These are phyloP conservation scores for Solanum virginianum DNA, from an alignment of 257 asterid species.

Conservation along the genomic window DNA sequence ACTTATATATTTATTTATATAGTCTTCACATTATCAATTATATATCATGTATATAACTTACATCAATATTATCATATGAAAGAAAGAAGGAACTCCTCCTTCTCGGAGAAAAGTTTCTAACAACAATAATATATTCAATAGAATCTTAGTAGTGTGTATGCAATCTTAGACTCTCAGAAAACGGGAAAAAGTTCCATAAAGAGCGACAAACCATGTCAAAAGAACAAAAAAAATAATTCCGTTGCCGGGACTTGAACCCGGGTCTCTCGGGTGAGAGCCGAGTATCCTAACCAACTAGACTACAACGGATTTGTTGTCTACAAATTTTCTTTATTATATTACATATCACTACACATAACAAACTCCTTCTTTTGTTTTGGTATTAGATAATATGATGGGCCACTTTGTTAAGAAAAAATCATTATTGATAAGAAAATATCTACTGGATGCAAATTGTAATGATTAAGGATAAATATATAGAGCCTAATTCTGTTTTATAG, in stretches of 20 bases:
- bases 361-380: neutral
- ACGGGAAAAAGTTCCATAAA: too few species aligned
- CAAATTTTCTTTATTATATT: too few species aligned
- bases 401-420: neutral
- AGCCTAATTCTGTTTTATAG: too few species aligned
- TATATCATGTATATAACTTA: neutral
- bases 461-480: neutral
- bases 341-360: too few species aligned
- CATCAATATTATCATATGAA: neutral
- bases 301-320: conserved; percentile 46
- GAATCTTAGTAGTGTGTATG: too few species aligned
- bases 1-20: too few species aligned
- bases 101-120: neutral
- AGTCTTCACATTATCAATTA: neutral
- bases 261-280: conserved; percentile 99
- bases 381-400: neutral
- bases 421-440: neutral
- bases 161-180: neutral
- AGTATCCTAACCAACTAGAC: conserved; percentile 98
- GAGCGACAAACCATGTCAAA: neutral
- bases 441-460: neutral
- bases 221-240: neutral
- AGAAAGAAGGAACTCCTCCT: neutral
- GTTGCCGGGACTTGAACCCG: conserved; percentile 93
- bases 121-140: too few species aligned